A percentile compares a stretch with the other conserved stretches of the same genome.
These are phyloP conservation scores for Penicillium sp. DNA, from an alignment of 2,329 filamentous ascomycete genomes.

Conservation along the genomic window DNA sequence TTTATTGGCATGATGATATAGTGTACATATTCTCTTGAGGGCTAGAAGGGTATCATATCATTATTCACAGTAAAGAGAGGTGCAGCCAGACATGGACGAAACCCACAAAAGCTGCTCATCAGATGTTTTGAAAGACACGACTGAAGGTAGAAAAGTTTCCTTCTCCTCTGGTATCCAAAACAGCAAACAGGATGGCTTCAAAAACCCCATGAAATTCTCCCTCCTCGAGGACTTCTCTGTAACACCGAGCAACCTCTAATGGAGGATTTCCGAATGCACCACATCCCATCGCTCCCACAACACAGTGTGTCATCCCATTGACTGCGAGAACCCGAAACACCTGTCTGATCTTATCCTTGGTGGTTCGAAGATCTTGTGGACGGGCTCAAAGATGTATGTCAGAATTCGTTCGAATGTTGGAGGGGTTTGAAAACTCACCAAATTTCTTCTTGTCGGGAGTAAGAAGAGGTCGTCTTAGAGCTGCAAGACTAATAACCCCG, in stretches of 20 bases:
- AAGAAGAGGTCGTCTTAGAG: conserved; percentile 47
- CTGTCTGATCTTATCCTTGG: conserved; percentile 62
- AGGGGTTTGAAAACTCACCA: conserved; percentile 3
- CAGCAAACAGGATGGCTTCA: conserved; percentile 65
- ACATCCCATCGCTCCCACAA: conserved; percentile 68
- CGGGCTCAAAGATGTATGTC: conserved; percentile 1
- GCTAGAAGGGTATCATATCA: not conserved
- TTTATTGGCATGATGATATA: too few relatives aligned
- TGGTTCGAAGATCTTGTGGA: conserved; percentile 50
- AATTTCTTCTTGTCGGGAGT: conserved; percentile 13
- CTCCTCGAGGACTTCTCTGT: conserved; percentile 61
- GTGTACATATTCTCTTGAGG: not conserved
- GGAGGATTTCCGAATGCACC: conserved; percentile 65
- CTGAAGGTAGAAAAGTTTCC: conserved; percentile 22
- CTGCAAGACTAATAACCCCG: conserved; percentile 61
- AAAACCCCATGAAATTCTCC: conserved; percentile 63
- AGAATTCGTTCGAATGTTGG: not conserved
- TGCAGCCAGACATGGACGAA: not conserved
- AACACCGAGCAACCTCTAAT: conserved; percentile 60
- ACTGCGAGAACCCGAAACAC: conserved; percentile 58
- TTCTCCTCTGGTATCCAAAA: conserved; percentile 46
- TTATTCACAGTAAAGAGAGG: not conserved
- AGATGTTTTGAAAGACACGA: not conserved
- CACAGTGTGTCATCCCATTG: conserved; percentile 39
- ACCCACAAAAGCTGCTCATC: not conserved